Percentiles rank a stretch among this genome's conserved stretches.
Conservation (phyloP, 768 basidiomycete genomes). For the Pleurotus cornucopiae region DNA sequence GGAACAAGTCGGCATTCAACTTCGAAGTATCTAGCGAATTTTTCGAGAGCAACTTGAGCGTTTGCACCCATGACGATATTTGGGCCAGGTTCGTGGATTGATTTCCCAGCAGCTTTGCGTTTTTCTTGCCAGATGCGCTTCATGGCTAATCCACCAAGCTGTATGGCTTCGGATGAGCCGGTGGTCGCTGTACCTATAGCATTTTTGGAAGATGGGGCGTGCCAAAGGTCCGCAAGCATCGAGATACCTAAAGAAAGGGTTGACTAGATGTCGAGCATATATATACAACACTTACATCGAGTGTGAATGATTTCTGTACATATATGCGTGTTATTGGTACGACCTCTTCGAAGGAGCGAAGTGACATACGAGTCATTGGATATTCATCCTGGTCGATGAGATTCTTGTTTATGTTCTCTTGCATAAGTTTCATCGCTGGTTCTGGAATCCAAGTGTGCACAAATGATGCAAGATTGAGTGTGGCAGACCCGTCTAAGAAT, state of each 20-base stretch:
- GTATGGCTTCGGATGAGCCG: conserved; percentile 68
- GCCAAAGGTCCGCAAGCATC: conserved; percentile 61
- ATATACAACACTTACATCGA: conserved; percentile 31
- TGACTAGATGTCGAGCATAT: background rate
- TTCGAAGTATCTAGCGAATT: conserved; percentile 69
- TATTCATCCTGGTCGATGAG: conserved; percentile 64
- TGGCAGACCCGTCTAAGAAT: conserved; percentile 47
- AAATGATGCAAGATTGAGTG: conserved; percentile 62
- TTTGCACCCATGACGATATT: conserved; percentile 69
- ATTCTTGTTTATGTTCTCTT: conserved; percentile 65
- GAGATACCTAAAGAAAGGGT: conserved; percentile 32
- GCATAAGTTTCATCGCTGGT: conserved; percentile 37
- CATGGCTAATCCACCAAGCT: conserved; percentile 73
- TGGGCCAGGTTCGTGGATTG: conserved; percentile 76
- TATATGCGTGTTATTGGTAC: background rate
- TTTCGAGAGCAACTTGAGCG: conserved; percentile 69
- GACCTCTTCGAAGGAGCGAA: background rate
- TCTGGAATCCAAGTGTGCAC: conserved; percentile 61
- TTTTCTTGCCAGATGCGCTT: conserved; percentile 69
- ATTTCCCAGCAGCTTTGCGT: conserved; percentile 61
- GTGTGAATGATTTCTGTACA: conserved; percentile 45
- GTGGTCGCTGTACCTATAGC: conserved; percentile 72
- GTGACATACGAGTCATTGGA: conserved; percentile 52
- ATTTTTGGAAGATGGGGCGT: conserved; percentile 56
- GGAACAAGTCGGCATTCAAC: conserved; percentile 59